Conservation (phyloP, 352 stramenopile species). For the Phytophthora lateralis region DNA sequence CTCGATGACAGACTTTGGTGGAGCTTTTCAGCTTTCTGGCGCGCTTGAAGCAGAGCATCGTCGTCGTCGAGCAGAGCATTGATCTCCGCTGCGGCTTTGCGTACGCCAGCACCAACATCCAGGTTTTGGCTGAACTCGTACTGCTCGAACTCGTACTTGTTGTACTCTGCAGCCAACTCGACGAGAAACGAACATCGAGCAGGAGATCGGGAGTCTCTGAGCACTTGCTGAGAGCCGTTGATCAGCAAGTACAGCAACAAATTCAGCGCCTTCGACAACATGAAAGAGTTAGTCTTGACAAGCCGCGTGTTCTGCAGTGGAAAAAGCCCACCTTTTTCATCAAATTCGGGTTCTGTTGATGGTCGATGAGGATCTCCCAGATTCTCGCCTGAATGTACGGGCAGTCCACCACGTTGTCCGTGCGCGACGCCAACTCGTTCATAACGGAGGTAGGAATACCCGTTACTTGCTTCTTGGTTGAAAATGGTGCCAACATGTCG, state of each 20-base stretch:
- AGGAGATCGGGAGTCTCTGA: conserved; percentile 61
- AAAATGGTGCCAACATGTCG: conserved; percentile 47
- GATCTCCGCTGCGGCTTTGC: conserved; percentile 65
- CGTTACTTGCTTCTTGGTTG: conserved; percentile 35
- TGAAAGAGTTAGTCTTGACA: not conserved
- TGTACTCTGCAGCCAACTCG: conserved; percentile 62
- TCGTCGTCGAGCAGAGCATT: conserved; percentile 55
- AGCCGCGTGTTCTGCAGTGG: not conserved
- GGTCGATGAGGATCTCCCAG: conserved; percentile 70
- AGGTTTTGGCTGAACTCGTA: conserved; percentile 78
- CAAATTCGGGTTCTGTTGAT: conserved; percentile 53
- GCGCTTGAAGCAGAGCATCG: conserved; percentile 48
- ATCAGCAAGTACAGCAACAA: conserved; percentile 69
- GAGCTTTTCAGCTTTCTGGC: conserved; percentile 54
- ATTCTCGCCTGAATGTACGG: conserved; percentile 73
- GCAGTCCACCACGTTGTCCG: conserved; percentile 77
- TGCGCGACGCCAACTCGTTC: conserved; percentile 67
- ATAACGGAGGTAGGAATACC: conserved; percentile 60
- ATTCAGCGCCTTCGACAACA: conserved; percentile 44
- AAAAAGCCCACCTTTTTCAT: conserved; percentile 55
- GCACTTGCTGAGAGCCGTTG: conserved; percentile 73
- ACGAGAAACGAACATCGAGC: conserved; percentile 51
- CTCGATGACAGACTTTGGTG: conserved; percentile 60
- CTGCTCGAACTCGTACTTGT: conserved; percentile 74
- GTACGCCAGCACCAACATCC: conserved; percentile 65